A percentile compares a stretch with the other conserved stretches of the same genome.
Conservation (phyloP, 1,284 basidiomycete genomes). For the Microbotryum silenes-acaulis region DNA sequence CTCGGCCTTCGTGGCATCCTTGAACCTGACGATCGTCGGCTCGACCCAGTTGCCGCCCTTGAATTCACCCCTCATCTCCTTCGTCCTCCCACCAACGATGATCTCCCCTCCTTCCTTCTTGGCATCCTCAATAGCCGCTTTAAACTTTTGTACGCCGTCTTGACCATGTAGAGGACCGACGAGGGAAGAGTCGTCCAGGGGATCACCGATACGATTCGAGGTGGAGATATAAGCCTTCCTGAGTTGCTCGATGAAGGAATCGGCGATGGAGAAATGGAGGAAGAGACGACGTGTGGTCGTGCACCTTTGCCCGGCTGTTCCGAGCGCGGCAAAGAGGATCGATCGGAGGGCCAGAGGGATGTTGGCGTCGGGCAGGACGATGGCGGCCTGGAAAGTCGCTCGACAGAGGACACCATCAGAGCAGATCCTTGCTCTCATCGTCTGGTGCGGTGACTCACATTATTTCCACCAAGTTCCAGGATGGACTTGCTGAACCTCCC, state of each 20-base stretch:
- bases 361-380: conserved; percentile 89
- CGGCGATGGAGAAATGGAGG: conserved; percentile 70
- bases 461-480: conserved; percentile 91
- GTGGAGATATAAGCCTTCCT: conserved; percentile 62
- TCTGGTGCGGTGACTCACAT: conserved; percentile 48
- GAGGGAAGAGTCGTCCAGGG: conserved; percentile 61
- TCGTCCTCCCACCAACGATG: conserved; percentile 56
- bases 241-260: conserved; percentile 65
- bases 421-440: not conserved
- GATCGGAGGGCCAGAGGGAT: conserved; percentile 76
- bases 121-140: conserved; percentile 57
- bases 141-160: conserved; percentile 59
- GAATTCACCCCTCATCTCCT: conserved; percentile 48
- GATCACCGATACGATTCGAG: conserved; percentile 61
- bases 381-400: conserved; percentile 50
- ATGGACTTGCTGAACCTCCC: conserved; percentile 65
- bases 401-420: too few species aligned
- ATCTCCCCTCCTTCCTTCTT: conserved; percentile 64
- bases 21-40: conserved; percentile 63
- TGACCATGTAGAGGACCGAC: conserved; percentile 78
- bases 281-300: conserved; percentile 85
- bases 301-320: conserved; percentile 90
- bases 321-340: conserved; percentile 87
- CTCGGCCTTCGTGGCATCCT: conserved; percentile 45
- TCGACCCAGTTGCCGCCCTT: conserved; percentile 73